Base-by-base conservation (phyloP, 2,329 filamentous ascomycete species). In the Cladosporium velox region DNA sequence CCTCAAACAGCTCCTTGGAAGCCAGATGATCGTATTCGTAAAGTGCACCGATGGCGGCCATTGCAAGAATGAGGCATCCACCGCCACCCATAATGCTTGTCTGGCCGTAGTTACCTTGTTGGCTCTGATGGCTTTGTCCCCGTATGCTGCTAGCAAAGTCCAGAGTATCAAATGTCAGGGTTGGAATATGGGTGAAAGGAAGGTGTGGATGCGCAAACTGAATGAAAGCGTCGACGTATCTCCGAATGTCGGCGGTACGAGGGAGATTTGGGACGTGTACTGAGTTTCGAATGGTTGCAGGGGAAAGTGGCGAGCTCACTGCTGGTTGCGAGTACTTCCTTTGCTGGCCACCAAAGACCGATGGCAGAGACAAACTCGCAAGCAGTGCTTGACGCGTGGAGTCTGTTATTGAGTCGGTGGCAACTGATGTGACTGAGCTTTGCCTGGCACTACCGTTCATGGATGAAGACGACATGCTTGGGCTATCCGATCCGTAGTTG, bases 161-260 rank as follows among this genome's bases (percentile, higher is more conserved):
- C 61, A 91, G 86, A 61, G 91, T 87, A 74, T 97, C 92, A 80
- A 98, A 97, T 51, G 93, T 93, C 69, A 98, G 83, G 18, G 94
- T 97, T 62, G 93, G 90, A 71, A 97, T 87, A 79, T 98, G 94
- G 68, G 97, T 83, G 78, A 98, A 97, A n/a, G 95, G 94, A 68
- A 97, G 80, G 77, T 98, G 94, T 26, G 94, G 94, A 75, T 97
- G 93, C 78, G 96, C 97, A 77, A 92, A 96, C 70, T 89, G 88
- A 73, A 98, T 88, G 79, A 97, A 98, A 67, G 93, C 90, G 70
- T 89, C 88, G 69, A 97, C 91, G 78, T 93, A 97, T 77, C 92
- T 90, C 78, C 96, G 93, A 68, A 98, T 87, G 76, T 97, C 92
- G 75, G 87, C 84, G 38, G 92, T 94, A 79, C 86, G 92, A 63